phyloP scores from a whole-genome alignment of 441 rosid species.

The Jatropha podagrica region DNA sequence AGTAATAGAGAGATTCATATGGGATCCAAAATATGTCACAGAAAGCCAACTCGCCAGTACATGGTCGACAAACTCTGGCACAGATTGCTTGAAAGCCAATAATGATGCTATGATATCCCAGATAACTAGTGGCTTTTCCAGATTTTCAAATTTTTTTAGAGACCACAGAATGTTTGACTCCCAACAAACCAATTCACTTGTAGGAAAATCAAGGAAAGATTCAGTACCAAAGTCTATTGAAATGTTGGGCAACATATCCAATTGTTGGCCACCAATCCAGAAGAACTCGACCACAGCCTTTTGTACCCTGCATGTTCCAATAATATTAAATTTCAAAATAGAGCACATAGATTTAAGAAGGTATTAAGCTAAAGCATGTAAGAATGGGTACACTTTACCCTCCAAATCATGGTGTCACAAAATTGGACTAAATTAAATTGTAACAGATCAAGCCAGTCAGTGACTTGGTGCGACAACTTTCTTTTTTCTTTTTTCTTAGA shows the following conservation, averaged over 20 bases:
- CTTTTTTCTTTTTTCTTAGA: background rate
- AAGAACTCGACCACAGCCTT: constrained; percentile 86
- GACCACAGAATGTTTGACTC: constrained; percentile 70
- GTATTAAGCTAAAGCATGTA: background rate
- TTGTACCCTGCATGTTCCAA: constrained; percentile 51
- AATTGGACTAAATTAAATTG: background rate
- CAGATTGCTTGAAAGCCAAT: constrained; percentile 59
- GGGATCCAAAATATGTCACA: constrained; percentile 41
- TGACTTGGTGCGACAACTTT: no score
- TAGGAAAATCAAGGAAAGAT: constrained; percentile 48
- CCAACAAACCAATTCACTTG: constrained; percentile 61
- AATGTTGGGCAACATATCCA: constrained; percentile 34
- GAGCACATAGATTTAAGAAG: background rate
- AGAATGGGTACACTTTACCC: background rate
- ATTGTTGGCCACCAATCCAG: constrained; percentile 86
- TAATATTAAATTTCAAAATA: constrained; percentile 11
- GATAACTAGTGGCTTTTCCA: constrained; percentile 56
- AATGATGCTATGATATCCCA: constrained; percentile 84
- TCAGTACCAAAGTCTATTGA: constrained; percentile 35
- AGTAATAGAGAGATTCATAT: constrained; percentile 39
- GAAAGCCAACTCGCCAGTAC: constrained; percentile 71
- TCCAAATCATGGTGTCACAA: background rate
- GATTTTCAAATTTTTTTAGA: constrained; percentile 51
- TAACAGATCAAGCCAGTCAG: background rate
- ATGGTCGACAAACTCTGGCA: constrained; percentile 58